Evolutionary conservation across 805 yeast genomes (phyloP), one percentile per base, ranked within the genome.

Genomic region (Kodamaea jinghongensis): DNA sequence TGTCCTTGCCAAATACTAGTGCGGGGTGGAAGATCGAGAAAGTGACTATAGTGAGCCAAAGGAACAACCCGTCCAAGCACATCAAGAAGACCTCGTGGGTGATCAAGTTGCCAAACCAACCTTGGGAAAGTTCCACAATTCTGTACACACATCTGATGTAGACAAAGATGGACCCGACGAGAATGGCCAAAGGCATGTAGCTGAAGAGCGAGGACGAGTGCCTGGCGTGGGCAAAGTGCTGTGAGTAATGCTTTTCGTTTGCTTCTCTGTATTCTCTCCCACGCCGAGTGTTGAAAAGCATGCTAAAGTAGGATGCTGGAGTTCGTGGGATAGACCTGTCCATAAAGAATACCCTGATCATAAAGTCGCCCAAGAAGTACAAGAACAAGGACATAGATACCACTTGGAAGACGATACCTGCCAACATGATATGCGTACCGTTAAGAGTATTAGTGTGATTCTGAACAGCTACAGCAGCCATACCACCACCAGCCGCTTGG

Each of bases 61-160:
- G 54, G 60, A 60, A 54, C 31, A 56, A 28, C 1, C 58, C 68
- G 34, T 64, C 70, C 22, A 63, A 44, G 1, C 55, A 47, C 50
- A 61, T 42, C 1, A 85, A 64, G 53, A 79, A 58, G 3, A 67
- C 55, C 3, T 72, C 54, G 17, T 61, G 60, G 2, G 70, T 65
- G 35, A 85, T 82, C 50, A 88, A 63, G 41, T 59, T 67, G 1
- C 95, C 91, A 5, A 54, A 43, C 83, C 90, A 86, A 10, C 90
- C 91, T 52, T 80, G 78, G 2, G 79, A 60, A 42, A 88, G 67
- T 60, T 88, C 96, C 28, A 76, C 71, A 22, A 86, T 71, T 55
- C 96, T 75, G 61, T 85, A 87, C 30, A 81, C 65, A 48, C 90
- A 83, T 54, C 96, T 74, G 20, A 77, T 65, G 46, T 75, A 81